These are phyloP conservation scores for Quercus alba DNA, from an alignment of 306 rosid genomes.

Conservation along the genomic window DNA sequence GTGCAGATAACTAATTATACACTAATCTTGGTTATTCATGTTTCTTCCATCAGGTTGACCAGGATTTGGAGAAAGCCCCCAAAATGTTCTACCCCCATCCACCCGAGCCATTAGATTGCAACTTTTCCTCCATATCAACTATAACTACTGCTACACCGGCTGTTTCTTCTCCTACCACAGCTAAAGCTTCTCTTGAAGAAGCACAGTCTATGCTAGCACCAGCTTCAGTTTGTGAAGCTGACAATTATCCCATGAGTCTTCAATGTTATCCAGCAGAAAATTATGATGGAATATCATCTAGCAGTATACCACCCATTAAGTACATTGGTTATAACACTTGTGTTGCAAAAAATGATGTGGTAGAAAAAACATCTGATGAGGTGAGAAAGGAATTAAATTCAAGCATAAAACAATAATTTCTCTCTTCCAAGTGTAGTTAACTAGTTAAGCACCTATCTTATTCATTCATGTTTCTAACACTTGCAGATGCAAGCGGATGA, in stretches of 20 bases:
- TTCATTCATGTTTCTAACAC: too few relatives aligned
- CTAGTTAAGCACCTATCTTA: not conserved
- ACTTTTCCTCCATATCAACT: not conserved
- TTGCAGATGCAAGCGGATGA: conserved; percentile 32
- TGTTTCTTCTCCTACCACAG: conserved; percentile 38
- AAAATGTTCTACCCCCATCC: not conserved
- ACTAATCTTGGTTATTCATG: too few relatives aligned
- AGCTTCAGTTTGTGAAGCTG: not conserved
- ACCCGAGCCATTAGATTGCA: too few relatives aligned
- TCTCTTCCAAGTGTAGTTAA: not conserved
- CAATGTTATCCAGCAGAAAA: not conserved
- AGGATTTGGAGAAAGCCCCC: not conserved
- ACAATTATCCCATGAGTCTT: not conserved
- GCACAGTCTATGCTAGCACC: not conserved
- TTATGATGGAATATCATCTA: not conserved
- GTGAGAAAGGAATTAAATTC: conserved; percentile 30
- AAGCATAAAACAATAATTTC: too few relatives aligned
- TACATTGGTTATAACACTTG: conserved; percentile 25
- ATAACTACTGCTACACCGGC: not conserved
- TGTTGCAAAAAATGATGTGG: conserved; percentile 27
- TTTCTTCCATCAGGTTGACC: too few relatives aligned
- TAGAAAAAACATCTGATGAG: conserved; percentile 21
- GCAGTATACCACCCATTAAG: conserved; percentile 16
- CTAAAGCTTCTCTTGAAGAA: conserved; percentile 53
- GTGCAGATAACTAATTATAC: too few relatives aligned